phyloP scores from a whole-genome alignment of 1,139 yeast genomes.

The Neolecta irregularis region DNA sequence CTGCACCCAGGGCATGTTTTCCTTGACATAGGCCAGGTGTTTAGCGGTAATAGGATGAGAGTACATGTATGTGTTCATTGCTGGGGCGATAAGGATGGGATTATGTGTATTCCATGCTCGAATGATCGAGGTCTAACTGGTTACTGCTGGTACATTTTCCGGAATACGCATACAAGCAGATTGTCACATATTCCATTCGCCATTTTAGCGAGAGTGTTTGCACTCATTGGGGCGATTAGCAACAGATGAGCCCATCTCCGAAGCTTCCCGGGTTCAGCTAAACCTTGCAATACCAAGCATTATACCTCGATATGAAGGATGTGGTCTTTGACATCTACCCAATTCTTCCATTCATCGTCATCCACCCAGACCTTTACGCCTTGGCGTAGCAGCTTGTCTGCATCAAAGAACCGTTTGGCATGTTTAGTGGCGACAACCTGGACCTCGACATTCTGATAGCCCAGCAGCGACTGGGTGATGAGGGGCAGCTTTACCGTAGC shows the following conservation, averaged over 20 bases:
- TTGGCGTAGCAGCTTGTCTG: constrained; percentile 33
- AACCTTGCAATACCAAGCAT: too few relatives aligned
- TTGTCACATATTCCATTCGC: constrained; percentile 88
- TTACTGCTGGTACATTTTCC: too few relatives aligned
- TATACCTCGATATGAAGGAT: constrained; percentile 77
- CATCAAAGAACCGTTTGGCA: constrained; percentile 57
- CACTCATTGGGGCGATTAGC: constrained; percentile 82
- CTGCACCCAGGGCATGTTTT: constrained; percentile 57
- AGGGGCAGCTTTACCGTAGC: constrained; percentile 88
- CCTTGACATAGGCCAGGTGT: constrained; percentile 48
- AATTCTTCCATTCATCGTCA: constrained; percentile 71
- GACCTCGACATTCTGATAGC: constrained; percentile 52
- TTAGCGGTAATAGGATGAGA: constrained; percentile 84
- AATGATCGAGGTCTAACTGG: constrained; percentile 9
- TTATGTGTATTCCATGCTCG: constrained; percentile 70
- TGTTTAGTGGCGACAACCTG: constrained; percentile 74
- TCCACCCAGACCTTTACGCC: constrained; percentile 89
- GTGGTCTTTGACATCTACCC: constrained; percentile 41
- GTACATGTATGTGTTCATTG: constrained; percentile 94
- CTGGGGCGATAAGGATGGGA: constrained; percentile 85
- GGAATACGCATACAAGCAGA: constrained; percentile 57
- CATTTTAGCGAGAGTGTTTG: constrained; percentile 81
- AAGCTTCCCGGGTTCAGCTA: too few relatives aligned
- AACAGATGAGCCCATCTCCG: constrained; percentile 93
- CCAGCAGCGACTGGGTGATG: constrained; percentile 67